A percentile compares a stretch with the other conserved stretches of the same genome.
Conservation (phyloP, 805 yeast species). For the Candida krabiensis region DNA sequence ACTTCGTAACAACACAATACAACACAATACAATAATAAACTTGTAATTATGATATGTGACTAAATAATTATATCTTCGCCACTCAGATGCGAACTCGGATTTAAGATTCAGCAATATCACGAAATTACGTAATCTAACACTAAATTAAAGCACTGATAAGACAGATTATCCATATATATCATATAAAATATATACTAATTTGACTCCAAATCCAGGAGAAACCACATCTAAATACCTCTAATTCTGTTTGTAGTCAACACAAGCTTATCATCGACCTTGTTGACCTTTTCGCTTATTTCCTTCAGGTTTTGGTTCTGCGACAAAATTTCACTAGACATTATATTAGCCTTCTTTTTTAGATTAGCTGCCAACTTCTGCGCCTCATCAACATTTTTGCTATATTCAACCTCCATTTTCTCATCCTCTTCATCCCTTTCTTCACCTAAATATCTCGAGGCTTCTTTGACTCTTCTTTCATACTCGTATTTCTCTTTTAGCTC, state of each 20-base stretch:
- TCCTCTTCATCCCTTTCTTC: slow-evolving; percentile 87
- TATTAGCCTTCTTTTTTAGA: slow-evolving; percentile 68
- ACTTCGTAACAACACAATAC: too few species aligned
- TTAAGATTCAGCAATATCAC: too few species aligned
- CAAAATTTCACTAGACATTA: slow-evolving; percentile 75
- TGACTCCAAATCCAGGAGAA: too few species aligned
- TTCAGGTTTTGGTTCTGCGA: slow-evolving; percentile 74
- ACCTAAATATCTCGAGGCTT: slow-evolving; percentile 72
- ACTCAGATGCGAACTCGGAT: too few species aligned
- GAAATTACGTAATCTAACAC: too few species aligned
- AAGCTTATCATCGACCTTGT: slow-evolving; percentile 78
- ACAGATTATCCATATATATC: too few species aligned
- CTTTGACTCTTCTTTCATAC: slow-evolving; percentile 51
- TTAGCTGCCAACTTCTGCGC: slow-evolving; percentile 67
- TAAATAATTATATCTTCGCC: too few species aligned
- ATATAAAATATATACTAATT: too few species aligned
- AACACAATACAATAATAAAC: too few species aligned
- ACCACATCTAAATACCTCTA: slow-evolving; percentile 35
- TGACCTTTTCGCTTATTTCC: slow-evolving; percentile 81
- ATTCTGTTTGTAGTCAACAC: slow-evolving; percentile 32
- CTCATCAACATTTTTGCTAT: slow-evolving; percentile 79
- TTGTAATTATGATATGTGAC: too few species aligned
- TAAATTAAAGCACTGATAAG: too few species aligned
- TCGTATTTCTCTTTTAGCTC: slow-evolving; percentile 44
- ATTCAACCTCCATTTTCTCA: slow-evolving; percentile 86